Evolutionary conservation across 805 yeast species (phyloP).

Genomic region (Teunomyces panamensis): DNA sequence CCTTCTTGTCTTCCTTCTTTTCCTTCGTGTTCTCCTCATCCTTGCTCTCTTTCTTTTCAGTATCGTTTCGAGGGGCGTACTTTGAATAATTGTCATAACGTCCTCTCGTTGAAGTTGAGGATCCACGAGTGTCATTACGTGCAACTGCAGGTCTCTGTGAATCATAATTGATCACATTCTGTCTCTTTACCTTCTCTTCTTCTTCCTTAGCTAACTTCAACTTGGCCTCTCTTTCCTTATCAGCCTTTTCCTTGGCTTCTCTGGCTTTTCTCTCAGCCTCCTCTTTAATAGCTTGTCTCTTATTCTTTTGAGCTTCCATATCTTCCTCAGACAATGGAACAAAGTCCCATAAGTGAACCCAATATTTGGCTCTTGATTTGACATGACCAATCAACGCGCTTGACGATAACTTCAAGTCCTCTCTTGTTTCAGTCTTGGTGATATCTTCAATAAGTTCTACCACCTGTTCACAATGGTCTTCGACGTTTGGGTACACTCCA

Average conservation of each 20-base stretch:
- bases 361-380: conserved; percentile 48
- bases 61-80: conserved; percentile 10
- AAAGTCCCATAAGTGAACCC: conserved; percentile 58
- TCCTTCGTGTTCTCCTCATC: conserved; percentile 6
- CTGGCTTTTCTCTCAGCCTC: conserved; percentile 12
- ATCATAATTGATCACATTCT: conserved; percentile 10
- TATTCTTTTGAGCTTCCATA: conserved; percentile 22
- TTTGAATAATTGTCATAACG: conserved; percentile 33
- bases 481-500: conserved; percentile 63
- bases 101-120: conserved; percentile 15
- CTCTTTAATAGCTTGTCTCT: conserved; percentile 21
- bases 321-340: conserved; percentile 47
- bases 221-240: conserved; percentile 9
- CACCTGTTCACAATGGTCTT: conserved; percentile 59
- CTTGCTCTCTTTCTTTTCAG: background rate
- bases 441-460: conserved; percentile 47
- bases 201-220: conserved; percentile 4
- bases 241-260: conserved; percentile 12
- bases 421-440: conserved; percentile 56
- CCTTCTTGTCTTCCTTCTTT: background rate
- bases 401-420: conserved; percentile 77
- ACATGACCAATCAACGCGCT: conserved; percentile 68
- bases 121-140: conserved; percentile 9
- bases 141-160: conserved; percentile 8
- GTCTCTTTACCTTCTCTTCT: conserved; percentile 10